Percentiles rank a stretch among this genome's conserved stretches.
phyloP scores from a whole-genome alignment of 1,284 basidiomycete genomes.

The Trametes versicolor region DNA sequence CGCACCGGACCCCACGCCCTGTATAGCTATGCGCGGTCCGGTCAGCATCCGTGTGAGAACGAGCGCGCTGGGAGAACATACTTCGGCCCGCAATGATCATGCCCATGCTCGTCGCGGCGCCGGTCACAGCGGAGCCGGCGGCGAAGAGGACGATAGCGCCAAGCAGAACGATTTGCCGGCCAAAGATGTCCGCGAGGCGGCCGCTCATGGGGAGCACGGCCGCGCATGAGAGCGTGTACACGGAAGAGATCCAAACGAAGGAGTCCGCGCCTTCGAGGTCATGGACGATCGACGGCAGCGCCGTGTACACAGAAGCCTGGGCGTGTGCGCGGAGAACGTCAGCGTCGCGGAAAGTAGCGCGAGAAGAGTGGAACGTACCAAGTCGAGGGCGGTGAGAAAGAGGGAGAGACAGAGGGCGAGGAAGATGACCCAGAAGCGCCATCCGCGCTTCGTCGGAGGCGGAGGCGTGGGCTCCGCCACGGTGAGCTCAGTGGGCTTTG shows the following conservation, averaged over 20 bases:
- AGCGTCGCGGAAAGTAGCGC: background rate
- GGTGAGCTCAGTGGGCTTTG: too few relatives aligned
- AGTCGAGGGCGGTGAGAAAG: slow-evolving; percentile 32
- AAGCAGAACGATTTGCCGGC: slow-evolving; percentile 46
- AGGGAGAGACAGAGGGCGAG: slow-evolving; percentile 24
- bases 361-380: slow-evolving; percentile 23
- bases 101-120: slow-evolving; percentile 47
- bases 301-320: slow-evolving; percentile 47
- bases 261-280: slow-evolving; percentile 43
- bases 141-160: slow-evolving; percentile 48
- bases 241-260: slow-evolving; percentile 44
- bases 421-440: slow-evolving; percentile 34
- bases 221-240: slow-evolving; percentile 42
- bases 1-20: slow-evolving; percentile 57
- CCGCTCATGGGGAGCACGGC: slow-evolving; percentile 38
- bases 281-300: slow-evolving; percentile 45
- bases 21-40: slow-evolving; percentile 43
- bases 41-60: background rate
- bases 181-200: slow-evolving; percentile 39
- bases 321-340: background rate
- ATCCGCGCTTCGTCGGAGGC: slow-evolving; percentile 14
- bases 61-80: slow-evolving; percentile 8
- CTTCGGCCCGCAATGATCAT: slow-evolving; percentile 44
- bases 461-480: too few relatives aligned
- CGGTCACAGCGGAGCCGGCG: slow-evolving; percentile 48